These are phyloP conservation scores for Gomphus sp. DNA, from an alignment of 1,284 basidiomycete genomes.

Conservation along the genomic window DNA sequence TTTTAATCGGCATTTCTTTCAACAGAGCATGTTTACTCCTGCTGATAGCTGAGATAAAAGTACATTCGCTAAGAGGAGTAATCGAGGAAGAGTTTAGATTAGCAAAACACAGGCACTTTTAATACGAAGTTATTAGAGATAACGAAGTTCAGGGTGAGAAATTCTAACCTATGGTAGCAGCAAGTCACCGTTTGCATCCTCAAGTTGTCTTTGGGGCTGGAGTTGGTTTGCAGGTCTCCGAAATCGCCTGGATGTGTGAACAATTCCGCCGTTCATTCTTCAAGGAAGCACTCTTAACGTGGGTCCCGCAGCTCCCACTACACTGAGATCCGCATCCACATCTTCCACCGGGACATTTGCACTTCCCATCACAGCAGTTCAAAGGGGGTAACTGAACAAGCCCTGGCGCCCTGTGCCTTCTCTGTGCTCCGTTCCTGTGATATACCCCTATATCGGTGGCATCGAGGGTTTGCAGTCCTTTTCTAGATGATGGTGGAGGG, in stretches of 20 bases:
- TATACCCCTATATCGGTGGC: slow-evolving; percentile 42
- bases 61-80: not conserved
- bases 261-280: not conserved
- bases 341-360: slow-evolving; percentile 30
- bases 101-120: not conserved
- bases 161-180: not conserved
- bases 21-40: not conserved
- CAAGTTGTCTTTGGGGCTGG: not conserved
- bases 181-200: not conserved
- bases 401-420: slow-evolving; percentile 29
- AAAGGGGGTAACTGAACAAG: slow-evolving; percentile 52
- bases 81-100: not conserved
- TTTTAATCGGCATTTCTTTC: not conserved
- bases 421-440: slow-evolving; percentile 23
- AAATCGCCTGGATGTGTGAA: not conserved
- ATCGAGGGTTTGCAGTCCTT: slow-evolving; percentile 31
- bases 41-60: not conserved
- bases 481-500: slow-evolving; percentile 29
- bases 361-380: slow-evolving; percentile 51
- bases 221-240: not conserved
- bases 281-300: slow-evolving; percentile 9
- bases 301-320: slow-evolving; percentile 36
- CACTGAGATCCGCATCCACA: slow-evolving; percentile 47
- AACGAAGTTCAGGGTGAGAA: not conserved
- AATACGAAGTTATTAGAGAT: not conserved